Conservation (phyloP, 768 basidiomycete species). For the Rickenella mellea region DNA sequence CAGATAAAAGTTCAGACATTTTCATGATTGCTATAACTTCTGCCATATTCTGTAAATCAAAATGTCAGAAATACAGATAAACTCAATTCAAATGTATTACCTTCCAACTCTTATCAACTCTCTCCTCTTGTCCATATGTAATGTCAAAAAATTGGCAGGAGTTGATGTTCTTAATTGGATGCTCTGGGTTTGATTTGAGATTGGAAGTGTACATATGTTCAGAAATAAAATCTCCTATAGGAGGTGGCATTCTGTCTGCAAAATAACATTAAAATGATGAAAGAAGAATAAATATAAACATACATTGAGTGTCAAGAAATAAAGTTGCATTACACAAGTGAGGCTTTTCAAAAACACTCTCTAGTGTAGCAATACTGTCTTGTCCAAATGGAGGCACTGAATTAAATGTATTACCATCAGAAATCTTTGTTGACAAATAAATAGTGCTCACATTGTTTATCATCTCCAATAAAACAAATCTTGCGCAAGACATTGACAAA, state of each 20-base stretch:
- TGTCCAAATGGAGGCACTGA: constrained; percentile 76
- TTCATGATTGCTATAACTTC: constrained; percentile 50
- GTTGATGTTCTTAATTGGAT: constrained; percentile 31
- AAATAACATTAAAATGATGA: constrained; percentile 4
- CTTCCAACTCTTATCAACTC: constrained; percentile 27
- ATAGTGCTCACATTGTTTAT: constrained; percentile 27
- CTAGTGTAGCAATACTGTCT: constrained; percentile 51
- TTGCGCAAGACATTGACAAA: constrained; percentile 20
- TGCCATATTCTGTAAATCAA: constrained; percentile 38
- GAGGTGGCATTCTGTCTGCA: constrained; percentile 76
- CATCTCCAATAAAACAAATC: constrained; percentile 32
- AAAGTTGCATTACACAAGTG: constrained; percentile 41
- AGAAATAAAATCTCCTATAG: constrained; percentile 70
- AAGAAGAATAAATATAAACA: constrained; percentile 13
- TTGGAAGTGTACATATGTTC: constrained; percentile 49
- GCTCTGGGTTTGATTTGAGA: constrained; percentile 44
- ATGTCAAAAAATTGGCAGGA: constrained; percentile 67
- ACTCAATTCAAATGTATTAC: constrained; percentile 15
- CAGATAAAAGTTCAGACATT: constrained; percentile 49
- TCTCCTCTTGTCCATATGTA: constrained; percentile 23
- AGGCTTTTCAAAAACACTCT: constrained; percentile 70
- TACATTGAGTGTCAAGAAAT: constrained; percentile 73
- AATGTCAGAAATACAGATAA: neutral
- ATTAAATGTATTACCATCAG: constrained; percentile 1
- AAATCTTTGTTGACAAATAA: neutral